Evolutionary conservation across 73 alveolate genomes (phyloP).

Genomic region (Blepharisma japonicum): DNA sequence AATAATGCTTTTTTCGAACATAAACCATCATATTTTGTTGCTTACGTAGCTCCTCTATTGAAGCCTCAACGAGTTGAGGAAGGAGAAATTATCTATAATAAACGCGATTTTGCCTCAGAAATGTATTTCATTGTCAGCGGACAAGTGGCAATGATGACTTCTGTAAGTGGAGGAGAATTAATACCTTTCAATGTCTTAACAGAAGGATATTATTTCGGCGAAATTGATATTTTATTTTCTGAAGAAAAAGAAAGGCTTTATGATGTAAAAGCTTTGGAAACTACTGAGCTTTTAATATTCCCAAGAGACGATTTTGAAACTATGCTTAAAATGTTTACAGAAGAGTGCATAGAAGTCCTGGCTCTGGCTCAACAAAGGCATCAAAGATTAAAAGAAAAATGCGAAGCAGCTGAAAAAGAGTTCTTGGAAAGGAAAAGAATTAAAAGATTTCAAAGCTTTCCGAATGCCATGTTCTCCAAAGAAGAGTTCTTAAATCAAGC

Average conservation of each 20-base stretch:
- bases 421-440: not conserved
- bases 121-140: constrained; percentile 31
- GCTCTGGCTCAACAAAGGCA: constrained; percentile 11
- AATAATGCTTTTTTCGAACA: constrained; percentile 1
- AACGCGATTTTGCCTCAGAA: constrained; percentile 18
- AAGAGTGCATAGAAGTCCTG: constrained; percentile 6
- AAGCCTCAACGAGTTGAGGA: not conserved
- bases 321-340: constrained; percentile 15
- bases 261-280: not conserved
- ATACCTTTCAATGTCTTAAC: constrained; percentile 18
- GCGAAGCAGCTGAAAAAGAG: not conserved
- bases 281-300: not conserved
- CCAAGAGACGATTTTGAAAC: not conserved
- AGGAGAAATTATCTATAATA: not conserved
- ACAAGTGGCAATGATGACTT: constrained; percentile 5
- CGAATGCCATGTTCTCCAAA: too few species aligned
- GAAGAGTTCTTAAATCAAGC: too few species aligned
- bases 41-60: constrained; percentile 23
- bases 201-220: constrained; percentile 26
- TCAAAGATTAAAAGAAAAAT: not conserved
- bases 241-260: constrained; percentile 3
- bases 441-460: too few species aligned
- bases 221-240: constrained; percentile 22
- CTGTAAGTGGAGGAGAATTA: not conserved
- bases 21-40: constrained; percentile 18